Evolutionary conservation across 352 stramenopile species (phyloP), one percentile per base, ranked within the genome.

Genomic region (Phytophthora brassicae): DNA sequence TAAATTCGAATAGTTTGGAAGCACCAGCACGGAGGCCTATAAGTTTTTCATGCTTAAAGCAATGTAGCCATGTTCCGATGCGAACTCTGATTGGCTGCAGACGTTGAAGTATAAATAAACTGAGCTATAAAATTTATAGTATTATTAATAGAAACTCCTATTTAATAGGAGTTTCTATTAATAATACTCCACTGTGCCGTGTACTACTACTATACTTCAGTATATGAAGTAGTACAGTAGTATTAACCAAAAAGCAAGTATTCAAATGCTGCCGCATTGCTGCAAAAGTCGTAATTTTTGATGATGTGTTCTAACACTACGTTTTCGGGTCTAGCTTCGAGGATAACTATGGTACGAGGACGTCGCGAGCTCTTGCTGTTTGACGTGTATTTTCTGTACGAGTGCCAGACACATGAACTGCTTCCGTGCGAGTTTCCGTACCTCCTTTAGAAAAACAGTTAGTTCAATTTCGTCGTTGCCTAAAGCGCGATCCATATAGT

Each of bases 331-430:
- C 60, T 71, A 70, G 56, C 42, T 70, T 59, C 24, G 64, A 51
- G 35, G 45, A 67, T 47, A 67, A 56, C 64, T 82, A 79, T 82
- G 60, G 55, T 89, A 90, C 62, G 80, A 72, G 19, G 83, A 80
- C 16, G 68, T 43, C 43, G 75, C 68, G 2, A 87, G 55, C 56
- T 88, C 72, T 63, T 91, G 86, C 68, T 95, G 87, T 51, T 74
- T 80, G 52, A 81, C 72, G 42, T 87, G 75, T 68, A 97, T 88
- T 75, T 95, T 96, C 65, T 94, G 86, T 51, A 93, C 80, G 16
- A 95, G 81, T 44, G 90, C 90, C 51, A 90, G 72, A 50, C 81
- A 88, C 81, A 95, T 90, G 62, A 97, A 97, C 72, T 97, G 90
- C 73, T 95, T 93, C 26, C 89, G 78, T 26, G 89, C 66, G 44